Evolutionary conservation across 164 flowering plant species (phyloP), one percentile per base, ranked within the genome.

Genomic region (Aristolochia contorta): DNA sequence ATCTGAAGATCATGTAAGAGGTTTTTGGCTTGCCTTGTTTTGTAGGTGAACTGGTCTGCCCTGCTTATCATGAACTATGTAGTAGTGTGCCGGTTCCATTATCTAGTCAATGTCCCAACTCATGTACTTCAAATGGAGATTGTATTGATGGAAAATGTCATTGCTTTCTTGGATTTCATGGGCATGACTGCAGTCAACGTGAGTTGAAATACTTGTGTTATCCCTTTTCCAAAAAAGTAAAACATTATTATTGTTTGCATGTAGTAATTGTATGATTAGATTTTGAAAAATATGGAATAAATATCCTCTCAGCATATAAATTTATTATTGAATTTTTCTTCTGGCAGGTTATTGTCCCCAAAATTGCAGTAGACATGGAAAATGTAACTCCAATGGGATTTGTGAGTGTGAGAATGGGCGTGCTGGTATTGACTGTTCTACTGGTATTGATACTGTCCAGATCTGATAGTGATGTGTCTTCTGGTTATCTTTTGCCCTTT

Each of bases 391-490:
- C 23, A 75, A 72, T 66, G 99, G 99, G 41, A 69, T 79, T n/a
- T 94, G 99, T 68, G 71, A 77, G 71, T 94, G 99, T 71, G 71
- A 74, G 67, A 78, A 79, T 66, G 94, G 97, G 18, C 84, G 67
- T 61, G 79, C 99, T 16, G 99, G 99, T 58, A 68, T 83, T 60
- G 99, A 94, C 69, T 94, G 99, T 77, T 88, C 99, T 14, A 94
- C 99, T 22, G 99, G 99, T 23, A 9, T 9, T 15, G 10, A 14
- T 23, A 22, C 32, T 22, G 23, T 22, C 18, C 16, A 3, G 13
- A 27, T 53, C 21, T 5, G 12, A 52, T 12, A 20, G 10, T 5
- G 21, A 52, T 20, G 21, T n/a, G 21, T 6, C 55, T 52, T 52
- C 2, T 12, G 22, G 22, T 8, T 22, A 22, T n/a, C 19, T 53